Base-by-base conservation (phyloP, 2,329 filamentous ascomycete genomes). In the Beauveria sp. region DNA sequence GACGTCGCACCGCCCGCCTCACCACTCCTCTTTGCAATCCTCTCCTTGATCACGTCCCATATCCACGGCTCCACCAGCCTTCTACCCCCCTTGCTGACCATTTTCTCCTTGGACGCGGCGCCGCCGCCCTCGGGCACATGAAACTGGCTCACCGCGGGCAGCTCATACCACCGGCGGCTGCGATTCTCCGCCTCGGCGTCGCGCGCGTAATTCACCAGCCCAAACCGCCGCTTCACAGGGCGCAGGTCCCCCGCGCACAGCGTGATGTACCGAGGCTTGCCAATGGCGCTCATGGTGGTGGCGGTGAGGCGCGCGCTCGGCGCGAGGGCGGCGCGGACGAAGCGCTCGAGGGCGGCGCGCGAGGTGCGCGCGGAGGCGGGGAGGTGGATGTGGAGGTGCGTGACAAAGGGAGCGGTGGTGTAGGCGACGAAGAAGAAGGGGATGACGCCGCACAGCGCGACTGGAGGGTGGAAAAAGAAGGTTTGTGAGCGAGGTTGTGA, bases 391-490 rank as follows among this genome's bases (percentile, higher is more conserved):
- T 89, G 85, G 63, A 95, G 80, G 69, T 86, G 86, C 46, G 86
- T 85, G 8, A 93, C 89, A 69, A 89, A 90, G 3, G 90, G 88
- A 0, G 84, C 79, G 2, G 87, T 85, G 52, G 82, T 81, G 71
- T 86, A 88, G 42, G 81, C 78, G 24, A 91, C 79, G 68, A 86
- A 84, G 42, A 84, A 62, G 67, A 91, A 76, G 3, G 90, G 90
- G 9, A 89, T 73, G 43, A 87, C 71, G 66, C 87, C 85, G 64
- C 81, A 84, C 56, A 83, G 68, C 53, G 82, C 74, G 61, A 86
- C 85, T 88, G 65, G 5, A 6, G 49, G 51, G 28, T 5, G 12
- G 14, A 4, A 5, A 1, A 18, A 4, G 1, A 1, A 18, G 12
- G 18, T 1, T 8, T 50, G 16, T 42, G 22, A 24, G 43, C 6